Conservation (phyloP, 2,329 filamentous ascomycete genomes). For the Ophiostoma piceae region DNA sequence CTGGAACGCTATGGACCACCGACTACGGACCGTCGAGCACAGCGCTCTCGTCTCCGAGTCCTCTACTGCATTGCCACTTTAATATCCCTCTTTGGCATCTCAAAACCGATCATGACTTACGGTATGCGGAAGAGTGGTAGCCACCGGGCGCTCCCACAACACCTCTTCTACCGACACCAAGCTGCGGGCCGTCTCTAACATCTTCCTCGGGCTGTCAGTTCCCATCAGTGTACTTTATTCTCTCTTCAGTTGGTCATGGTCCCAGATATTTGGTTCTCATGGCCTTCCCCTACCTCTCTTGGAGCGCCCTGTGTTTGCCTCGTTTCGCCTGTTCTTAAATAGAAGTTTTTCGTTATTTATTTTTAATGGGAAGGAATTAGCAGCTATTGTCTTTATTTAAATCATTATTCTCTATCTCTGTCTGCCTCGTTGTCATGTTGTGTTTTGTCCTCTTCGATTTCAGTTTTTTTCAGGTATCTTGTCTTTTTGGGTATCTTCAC, state of each 20-base stretch:
- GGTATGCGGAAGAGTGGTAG: neutral
- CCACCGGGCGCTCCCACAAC: neutral
- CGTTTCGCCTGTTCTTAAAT: slow-evolving; percentile 5
- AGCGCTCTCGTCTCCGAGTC: neutral
- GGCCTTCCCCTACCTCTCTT: neutral
- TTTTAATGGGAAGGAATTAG: neutral
- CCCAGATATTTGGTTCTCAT: neutral
- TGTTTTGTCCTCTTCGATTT: too few relatives aligned
- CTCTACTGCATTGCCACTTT: neutral
- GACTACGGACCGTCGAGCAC: neutral
- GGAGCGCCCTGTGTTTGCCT: neutral
- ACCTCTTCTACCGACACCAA: neutral
- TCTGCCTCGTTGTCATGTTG: neutral
- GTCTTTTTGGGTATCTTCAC: neutral
- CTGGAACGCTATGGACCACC: neutral
- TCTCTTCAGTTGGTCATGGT: neutral
- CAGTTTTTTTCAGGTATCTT: neutral
- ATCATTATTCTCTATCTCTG: neutral
- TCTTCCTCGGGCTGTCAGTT: neutral
- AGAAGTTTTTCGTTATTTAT: neutral
- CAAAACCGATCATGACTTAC: neutral
- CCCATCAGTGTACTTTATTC: neutral
- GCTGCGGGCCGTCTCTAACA: neutral
- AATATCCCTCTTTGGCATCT: neutral
- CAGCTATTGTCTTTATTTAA: neutral